Conservation (phyloP, 2,329 filamentous ascomycete genomes). For the Simplicillium aogashimaense region DNA sequence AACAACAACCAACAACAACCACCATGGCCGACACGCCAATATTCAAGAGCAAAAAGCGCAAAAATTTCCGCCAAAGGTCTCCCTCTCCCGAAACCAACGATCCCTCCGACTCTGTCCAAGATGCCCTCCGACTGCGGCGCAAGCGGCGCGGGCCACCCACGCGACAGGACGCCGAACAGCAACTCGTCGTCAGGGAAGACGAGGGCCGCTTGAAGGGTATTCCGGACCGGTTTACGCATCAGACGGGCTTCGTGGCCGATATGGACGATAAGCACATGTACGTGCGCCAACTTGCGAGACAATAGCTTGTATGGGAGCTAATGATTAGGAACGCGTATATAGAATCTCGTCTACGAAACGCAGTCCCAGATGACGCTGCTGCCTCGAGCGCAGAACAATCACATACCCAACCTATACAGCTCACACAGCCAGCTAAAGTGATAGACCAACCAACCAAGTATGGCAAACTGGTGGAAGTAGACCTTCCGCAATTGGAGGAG, state of each 20-base stretch:
- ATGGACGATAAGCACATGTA: conserved; percentile 70
- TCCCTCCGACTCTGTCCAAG: not conserved
- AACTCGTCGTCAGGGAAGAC: conserved; percentile 23
- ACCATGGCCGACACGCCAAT: conserved; percentile 22
- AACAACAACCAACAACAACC: conserved; percentile 10
- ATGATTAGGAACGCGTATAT: conserved; percentile 69
- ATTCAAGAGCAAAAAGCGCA: conserved; percentile 51
- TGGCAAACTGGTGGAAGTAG: conserved; percentile 5
- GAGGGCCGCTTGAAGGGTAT: conserved; percentile 19
- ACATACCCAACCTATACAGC: conserved; percentile 1
- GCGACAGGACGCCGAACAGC: conserved; percentile 16
- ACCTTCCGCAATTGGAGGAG: conserved; percentile 11
- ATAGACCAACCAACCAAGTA: conserved; percentile 1
- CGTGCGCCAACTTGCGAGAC: conserved; percentile 26
- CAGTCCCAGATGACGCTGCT: conserved; percentile 16
- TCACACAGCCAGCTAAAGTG: not conserved
- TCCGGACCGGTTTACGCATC: conserved; percentile 53
- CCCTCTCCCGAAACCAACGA: conserved; percentile 13
- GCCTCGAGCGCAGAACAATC: conserved; percentile 4
- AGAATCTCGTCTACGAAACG: conserved; percentile 68
- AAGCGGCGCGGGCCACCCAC: conserved; percentile 37
- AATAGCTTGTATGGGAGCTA: conserved; percentile 8
- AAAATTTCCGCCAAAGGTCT: conserved; percentile 44
- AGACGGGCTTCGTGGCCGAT: conserved; percentile 59
- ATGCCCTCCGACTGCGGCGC: not conserved